Evolutionary conservation across 73 alveolate genomes (phyloP), one percentile per base, ranked within the genome.

Genomic region (Stentor roeselii): DNA sequence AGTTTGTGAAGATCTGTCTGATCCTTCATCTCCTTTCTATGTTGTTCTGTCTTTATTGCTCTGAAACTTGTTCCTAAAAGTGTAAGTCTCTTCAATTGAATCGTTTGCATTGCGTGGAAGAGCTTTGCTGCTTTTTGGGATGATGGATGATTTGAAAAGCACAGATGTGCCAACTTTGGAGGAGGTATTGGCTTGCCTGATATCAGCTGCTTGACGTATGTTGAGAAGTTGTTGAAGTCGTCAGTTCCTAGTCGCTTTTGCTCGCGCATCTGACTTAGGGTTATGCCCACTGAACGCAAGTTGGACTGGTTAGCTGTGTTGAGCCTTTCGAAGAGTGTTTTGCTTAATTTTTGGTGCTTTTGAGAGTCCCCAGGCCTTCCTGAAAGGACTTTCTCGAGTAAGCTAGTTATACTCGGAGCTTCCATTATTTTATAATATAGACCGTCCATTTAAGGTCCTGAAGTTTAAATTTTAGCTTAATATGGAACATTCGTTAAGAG

Each of bases 391-490:
- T 58, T 58, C 74, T 58, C 74, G 27, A 58, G 35, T 31, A 58
- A 58, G 35, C 27, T 31, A 58, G 27, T n/a, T 21, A 58, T n/a
- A 21, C 74, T 58, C 27, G 15, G 74, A 21, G 15, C 74, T 58
- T 58, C 74, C 74, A 58, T 58, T 21, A 21, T 58, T 21, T 58
- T 58, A 58, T 58, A n/a, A 58, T 58, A 21, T 58, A n/a, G 35
- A 58, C 74, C 74, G 74, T 58, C 27, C 74, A 58, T 58, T 58
- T 58, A n/a, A n/a, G n/a, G n/a, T n/a, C n/a, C n/a, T n/a, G n/a
- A n/a, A n/a, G n/a, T n/a, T n/a, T n/a, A n/a, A n/a, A n/a, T n/a
- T n/a, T n/a, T n/a, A n/a, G n/a, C n/a, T n/a, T n/a, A n/a, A n/a
- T n/a, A n/a, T n/a, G n/a, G n/a, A n/a, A n/a, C n/a, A n/a, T n/a